phyloP scores from a whole-genome alignment of 371 early-diverging fungal species.

The Dentiscutata heterogama region DNA sequence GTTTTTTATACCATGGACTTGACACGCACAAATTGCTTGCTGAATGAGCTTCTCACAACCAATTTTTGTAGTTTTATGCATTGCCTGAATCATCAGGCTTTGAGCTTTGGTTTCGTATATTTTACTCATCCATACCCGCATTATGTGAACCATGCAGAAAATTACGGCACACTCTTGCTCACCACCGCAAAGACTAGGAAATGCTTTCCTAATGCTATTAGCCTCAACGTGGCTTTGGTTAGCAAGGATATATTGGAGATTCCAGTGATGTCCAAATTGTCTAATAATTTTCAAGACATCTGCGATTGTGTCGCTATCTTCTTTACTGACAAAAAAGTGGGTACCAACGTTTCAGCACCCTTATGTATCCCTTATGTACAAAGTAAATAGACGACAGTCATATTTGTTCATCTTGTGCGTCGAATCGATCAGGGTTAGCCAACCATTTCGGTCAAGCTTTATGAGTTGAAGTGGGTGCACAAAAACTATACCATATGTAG shows the following conservation, averaged over 20 bases:
- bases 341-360: background rate
- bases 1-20: too few relatives aligned
- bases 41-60: conserved; percentile 42
- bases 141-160: conserved; percentile 43
- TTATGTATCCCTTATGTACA: background rate
- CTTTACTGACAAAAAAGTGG: background rate
- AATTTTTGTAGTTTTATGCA: conserved; percentile 44
- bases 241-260: background rate
- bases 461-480: too few relatives aligned
- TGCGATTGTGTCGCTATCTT: background rate
- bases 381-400: too few relatives aligned
- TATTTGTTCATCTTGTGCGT: too few relatives aligned
- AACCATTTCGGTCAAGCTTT: too few relatives aligned
- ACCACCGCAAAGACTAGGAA: background rate
- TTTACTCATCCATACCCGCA: conserved; percentile 40
- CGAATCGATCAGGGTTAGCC: too few relatives aligned
- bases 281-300: conserved; percentile 23
- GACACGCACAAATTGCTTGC: conserved; percentile 28
- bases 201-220: background rate
- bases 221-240: too few relatives aligned
- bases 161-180: too few relatives aligned
- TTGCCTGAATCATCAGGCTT: conserved; percentile 34
- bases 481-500: too few relatives aligned
- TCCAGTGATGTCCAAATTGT: background rate
- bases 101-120: conserved; percentile 19